These are phyloP conservation scores for Trypanosoma conorhini DNA, from an alignment of 208 protist genomes.

Conservation along the genomic window DNA sequence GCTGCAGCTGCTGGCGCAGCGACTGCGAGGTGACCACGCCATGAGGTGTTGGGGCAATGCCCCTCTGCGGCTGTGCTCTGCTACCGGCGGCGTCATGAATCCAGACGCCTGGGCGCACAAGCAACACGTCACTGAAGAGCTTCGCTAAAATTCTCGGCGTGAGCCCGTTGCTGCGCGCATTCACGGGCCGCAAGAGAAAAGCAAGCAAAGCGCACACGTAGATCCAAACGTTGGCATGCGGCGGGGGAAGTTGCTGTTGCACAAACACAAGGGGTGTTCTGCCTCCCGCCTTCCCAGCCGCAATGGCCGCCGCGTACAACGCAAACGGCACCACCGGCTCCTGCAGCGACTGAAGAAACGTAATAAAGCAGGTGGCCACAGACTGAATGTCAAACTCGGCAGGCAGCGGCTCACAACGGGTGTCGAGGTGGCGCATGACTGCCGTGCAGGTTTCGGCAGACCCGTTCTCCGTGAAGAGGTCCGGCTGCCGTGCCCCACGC, in stretches of 20 bases:
- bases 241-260: constrained; percentile 61
- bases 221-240: constrained; percentile 83
- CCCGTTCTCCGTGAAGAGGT: constrained; percentile 64
- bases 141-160: constrained; percentile 56
- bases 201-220: constrained; percentile 86
- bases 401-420: constrained; percentile 31
- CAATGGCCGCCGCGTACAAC: constrained; percentile 59
- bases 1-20: constrained; percentile 63
- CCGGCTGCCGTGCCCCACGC: constrained; percentile 26
- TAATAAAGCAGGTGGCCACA: constrained; percentile 67
- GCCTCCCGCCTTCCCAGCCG: constrained; percentile 48
- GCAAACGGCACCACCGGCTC: constrained; percentile 80
- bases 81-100: not conserved
- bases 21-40: constrained; percentile 57
- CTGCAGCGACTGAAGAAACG: constrained; percentile 73
- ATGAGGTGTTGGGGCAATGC: constrained; percentile 29
- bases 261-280: constrained; percentile 63
- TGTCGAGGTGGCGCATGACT: constrained; percentile 80
- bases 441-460: constrained; percentile 38
- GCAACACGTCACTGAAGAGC: constrained; percentile 64
- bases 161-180: constrained; percentile 61
- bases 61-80: constrained; percentile 30
- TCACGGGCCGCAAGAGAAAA: constrained; percentile 71
- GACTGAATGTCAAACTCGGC: constrained; percentile 43
- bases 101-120: constrained; percentile 42